Evolutionary conservation across 352 stramenopile species (phyloP).

Genomic region (Pythium brassicae): DNA sequence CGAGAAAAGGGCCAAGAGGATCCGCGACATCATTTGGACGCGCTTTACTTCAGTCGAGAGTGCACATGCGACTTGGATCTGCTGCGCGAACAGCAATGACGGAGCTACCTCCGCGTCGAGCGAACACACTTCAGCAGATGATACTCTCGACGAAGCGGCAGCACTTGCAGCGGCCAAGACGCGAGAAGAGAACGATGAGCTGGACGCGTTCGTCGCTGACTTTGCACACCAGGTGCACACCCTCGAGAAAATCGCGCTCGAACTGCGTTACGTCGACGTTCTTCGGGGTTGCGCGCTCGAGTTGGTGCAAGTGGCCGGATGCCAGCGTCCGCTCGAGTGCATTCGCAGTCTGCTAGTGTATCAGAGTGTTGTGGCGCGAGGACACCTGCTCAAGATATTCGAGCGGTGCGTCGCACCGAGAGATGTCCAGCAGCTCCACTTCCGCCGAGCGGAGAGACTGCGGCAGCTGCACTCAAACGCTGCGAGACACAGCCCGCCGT

Average conservation of each 20-base stretch:
- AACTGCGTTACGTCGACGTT: constrained; percentile 32
- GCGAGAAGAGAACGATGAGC: constrained; percentile 11
- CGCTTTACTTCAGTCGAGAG: constrained; percentile 29
- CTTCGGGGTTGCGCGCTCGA: constrained; percentile 47
- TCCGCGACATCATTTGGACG: constrained; percentile 41
- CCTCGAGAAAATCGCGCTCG: constrained; percentile 39
- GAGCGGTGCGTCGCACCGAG: constrained; percentile 28
- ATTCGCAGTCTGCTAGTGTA: constrained; percentile 59
- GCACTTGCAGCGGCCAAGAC: constrained; percentile 7
- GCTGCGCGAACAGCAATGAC: constrained; percentile 19
- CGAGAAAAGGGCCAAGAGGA: constrained; percentile 12
- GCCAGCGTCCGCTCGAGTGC: constrained; percentile 34
- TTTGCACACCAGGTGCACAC: constrained; percentile 20
- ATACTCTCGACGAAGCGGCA: constrained; percentile 12
- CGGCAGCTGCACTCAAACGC: constrained; percentile 34
- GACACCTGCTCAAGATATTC: constrained; percentile 30
- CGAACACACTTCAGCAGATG: constrained; percentile 5
- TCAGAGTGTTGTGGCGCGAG: constrained; percentile 40
- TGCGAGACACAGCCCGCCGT: constrained; percentile 41
- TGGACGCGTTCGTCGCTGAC: constrained; percentile 26
- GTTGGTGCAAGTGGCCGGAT: constrained; percentile 52
- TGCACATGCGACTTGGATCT: constrained; percentile 48
- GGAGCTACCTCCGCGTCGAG: background rate
- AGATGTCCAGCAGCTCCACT: constrained; percentile 47
- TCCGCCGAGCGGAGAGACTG: constrained; percentile 35